phyloP scores from a whole-genome alignment of 1,139 yeast species.

The Zygosaccharomyces pseudobailii region DNA sequence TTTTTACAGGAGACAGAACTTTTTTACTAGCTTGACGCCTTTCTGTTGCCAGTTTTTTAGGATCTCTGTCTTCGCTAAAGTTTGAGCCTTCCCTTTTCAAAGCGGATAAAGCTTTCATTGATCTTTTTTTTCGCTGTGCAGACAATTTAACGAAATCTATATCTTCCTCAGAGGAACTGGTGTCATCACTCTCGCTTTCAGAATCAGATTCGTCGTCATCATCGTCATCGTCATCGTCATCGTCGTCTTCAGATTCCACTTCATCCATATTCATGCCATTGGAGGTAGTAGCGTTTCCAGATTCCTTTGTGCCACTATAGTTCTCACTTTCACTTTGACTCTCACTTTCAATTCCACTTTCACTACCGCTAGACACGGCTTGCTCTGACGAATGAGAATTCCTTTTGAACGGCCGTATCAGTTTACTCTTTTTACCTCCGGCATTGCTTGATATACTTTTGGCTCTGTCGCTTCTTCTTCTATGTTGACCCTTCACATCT shows the following conservation, averaged over 20 bases:
- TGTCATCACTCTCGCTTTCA: slow-evolving; percentile 38
- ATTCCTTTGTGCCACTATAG: no score
- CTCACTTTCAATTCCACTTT: slow-evolving; percentile 25
- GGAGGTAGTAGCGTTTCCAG: no score
- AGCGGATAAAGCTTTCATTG: slow-evolving; percentile 48
- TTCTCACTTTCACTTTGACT: slow-evolving; percentile 11
- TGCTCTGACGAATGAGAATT: slow-evolving; percentile 9
- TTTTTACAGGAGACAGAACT: slow-evolving; percentile 11
- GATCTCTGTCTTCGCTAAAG: slow-evolving; percentile 5
- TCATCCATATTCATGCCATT: no score
- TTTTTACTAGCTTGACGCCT: slow-evolving; percentile 2
- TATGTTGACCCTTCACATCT: slow-evolving; percentile 10
- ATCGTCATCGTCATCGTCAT: slow-evolving; percentile 32
- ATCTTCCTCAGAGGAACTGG: slow-evolving; percentile 61
- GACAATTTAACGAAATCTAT: slow-evolving; percentile 68
- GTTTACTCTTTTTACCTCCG: slow-evolving; percentile 30
- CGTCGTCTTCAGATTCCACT: slow-evolving; percentile 12
- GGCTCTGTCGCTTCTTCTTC: slow-evolving; percentile 16
- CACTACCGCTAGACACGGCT: slow-evolving; percentile 28
- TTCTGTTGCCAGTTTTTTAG: slow-evolving; percentile 3
- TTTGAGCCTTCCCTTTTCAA: slow-evolving; percentile 35
- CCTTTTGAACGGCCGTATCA: slow-evolving; percentile 22
- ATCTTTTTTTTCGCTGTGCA: slow-evolving; percentile 56
- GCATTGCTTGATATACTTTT: slow-evolving; percentile 25
- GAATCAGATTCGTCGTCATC: slow-evolving; percentile 38